Evolutionary conservation across 2,329 filamentous ascomycete species (phyloP).

Genomic region (Chaetomium globosum): DNA sequence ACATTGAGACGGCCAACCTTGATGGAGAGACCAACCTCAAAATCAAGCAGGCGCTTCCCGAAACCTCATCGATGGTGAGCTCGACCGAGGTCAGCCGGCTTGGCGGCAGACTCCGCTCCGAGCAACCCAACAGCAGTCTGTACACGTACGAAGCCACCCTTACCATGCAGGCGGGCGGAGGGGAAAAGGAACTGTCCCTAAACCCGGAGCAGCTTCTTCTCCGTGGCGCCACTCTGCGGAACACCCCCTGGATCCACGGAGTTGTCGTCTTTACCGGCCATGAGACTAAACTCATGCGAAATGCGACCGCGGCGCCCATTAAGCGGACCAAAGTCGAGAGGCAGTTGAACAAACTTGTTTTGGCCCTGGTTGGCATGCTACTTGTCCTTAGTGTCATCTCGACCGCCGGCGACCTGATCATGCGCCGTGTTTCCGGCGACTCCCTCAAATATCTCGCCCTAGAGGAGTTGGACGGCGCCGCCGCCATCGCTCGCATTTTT

Average conservation of each 20-base stretch:
- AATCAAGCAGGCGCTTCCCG: conserved; percentile 95
- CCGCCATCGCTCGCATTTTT: conserved; percentile 71
- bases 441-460: conserved; percentile 75
- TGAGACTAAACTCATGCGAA: conserved; percentile 98
- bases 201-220: conserved; percentile 91
- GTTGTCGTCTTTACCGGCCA: conserved; percentile 96
- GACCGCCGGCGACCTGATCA: conserved; percentile 86
- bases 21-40: conserved; percentile 98
- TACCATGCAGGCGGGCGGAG: conserved; percentile 85
- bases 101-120: conserved; percentile 83
- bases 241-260: conserved; percentile 96
- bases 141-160: conserved; percentile 98
- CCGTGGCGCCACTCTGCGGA: conserved; percentile 88
- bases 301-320: conserved; percentile 94
- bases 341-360: conserved; percentile 89
- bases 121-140: conserved; percentile 96
- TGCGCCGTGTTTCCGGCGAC: conserved; percentile 64
- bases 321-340: conserved; percentile 95
- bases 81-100: conserved; percentile 82
- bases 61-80: conserved; percentile 86
- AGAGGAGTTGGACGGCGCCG: conserved; percentile 58
- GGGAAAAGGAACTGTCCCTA: conserved; percentile 87
- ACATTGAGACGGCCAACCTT: conserved; percentile 97
- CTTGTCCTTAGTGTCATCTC: conserved; percentile 83
- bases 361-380: conserved; percentile 84